Evolutionary conservation across 495 filamentous ascomycete species (phyloP), one percentile per base, ranked within the genome.

Genomic region (Rostrohypoxylon terebratum): DNA sequence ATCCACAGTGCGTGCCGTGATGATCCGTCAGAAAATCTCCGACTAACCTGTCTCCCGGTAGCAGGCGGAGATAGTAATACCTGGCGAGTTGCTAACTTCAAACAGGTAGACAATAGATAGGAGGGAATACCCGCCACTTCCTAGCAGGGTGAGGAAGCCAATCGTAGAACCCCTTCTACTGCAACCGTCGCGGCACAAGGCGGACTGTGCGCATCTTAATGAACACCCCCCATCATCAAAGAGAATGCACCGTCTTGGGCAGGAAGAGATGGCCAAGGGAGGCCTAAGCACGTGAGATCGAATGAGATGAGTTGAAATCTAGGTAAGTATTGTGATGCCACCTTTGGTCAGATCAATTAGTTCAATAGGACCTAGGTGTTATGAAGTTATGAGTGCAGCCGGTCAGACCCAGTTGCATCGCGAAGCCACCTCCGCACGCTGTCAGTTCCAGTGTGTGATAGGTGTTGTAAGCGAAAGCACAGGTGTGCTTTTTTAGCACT

Each of bases 21-120:
- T 61, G 63, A 73, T 67, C 70, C 55, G 53, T 59, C 38, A 57
- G 48, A 73, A 68, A 73, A 61, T 73, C 61, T 68, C 65, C 71
- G 64, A 68, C 31, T 36, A 44, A 57, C 63, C 51, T 51, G 33
- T 63, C 25, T 58, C 59, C 28, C 42, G 69, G 68, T 62, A 64
- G 47, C 55, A 61, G 21, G 60, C 48, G 62, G 59, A 62, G 31
- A 69, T 50, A 68, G 50, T 9, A 18, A 21, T 38, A 1, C 33
- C 44, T 65, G 45, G 55, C n/a, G 25, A 60, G 13, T 18, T 54
- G 51, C 23, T 61, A 14, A 40, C 31, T 55, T 10, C 7, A 63
- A 23, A 36, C 58, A 34, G 14, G 28, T 60, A 44, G 8, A 18
- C 25, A 53, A 28, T n/a, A 58, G 51, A 38, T 50, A 31, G 48